Evolutionary conservation across 2,329 filamentous ascomycete genomes (phyloP).

Genomic region (Hymenoscyphus fraxineus): DNA sequence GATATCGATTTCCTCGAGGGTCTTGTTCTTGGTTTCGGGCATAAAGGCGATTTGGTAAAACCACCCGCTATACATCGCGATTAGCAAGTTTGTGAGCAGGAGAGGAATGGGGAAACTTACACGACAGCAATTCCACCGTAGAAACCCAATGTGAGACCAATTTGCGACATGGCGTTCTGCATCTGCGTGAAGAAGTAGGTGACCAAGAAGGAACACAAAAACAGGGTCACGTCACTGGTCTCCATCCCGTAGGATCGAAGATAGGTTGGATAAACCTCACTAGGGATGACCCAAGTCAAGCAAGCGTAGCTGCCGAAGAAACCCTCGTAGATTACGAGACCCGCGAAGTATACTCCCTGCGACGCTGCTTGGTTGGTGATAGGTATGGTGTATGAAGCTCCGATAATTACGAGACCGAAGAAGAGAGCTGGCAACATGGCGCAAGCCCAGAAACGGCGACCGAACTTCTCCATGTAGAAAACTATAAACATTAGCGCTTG

Average conservation of each 20-base stretch:
- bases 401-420: slow-evolving; percentile 63
- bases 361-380: slow-evolving; percentile 45
- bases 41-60: slow-evolving; percentile 72
- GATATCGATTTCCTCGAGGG: slow-evolving; percentile 68
- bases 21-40: slow-evolving; percentile 66
- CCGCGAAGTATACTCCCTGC: slow-evolving; percentile 61
- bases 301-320: slow-evolving; percentile 66
- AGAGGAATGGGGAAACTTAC: neutral
- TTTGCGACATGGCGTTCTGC: slow-evolving; percentile 63
- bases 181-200: slow-evolving; percentile 73
- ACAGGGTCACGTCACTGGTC: slow-evolving; percentile 62
- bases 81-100: neutral
- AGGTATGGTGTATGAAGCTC: slow-evolving; percentile 57
- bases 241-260: slow-evolving; percentile 72
- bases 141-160: slow-evolving; percentile 65
- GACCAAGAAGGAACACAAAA: slow-evolving; percentile 68
- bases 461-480: slow-evolving; percentile 68
- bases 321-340: slow-evolving; percentile 64
- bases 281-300: slow-evolving; percentile 62
- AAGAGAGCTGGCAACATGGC: slow-evolving; percentile 70
- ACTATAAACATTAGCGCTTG: slow-evolving; percentile 35
- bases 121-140: slow-evolving; percentile 70
- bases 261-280: slow-evolving; percentile 70
- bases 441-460: slow-evolving; percentile 71
- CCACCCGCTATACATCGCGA: slow-evolving; percentile 45